A percentile compares a stretch with the other conserved stretches of the same genome.
phyloP scores from a whole-genome alignment of 306 rosid species.

The Lathyrus tuberosus region DNA sequence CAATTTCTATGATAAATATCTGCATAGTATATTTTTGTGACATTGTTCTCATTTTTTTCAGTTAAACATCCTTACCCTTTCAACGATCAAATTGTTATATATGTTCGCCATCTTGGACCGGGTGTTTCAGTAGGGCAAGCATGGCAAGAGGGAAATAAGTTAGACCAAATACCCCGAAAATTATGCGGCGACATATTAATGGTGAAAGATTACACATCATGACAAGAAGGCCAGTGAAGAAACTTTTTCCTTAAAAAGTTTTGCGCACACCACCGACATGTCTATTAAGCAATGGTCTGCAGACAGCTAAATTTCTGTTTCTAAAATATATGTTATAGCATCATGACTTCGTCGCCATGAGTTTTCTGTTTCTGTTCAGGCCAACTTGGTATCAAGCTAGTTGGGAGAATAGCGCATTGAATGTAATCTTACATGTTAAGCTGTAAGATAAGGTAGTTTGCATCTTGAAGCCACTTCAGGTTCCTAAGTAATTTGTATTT shows the following conservation, averaged over 20 bases:
- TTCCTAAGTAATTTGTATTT: neutral
- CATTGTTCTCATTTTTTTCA: conserved; percentile 46
- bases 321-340: neutral
- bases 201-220: conserved; percentile 62
- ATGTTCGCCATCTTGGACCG: conserved; percentile 70
- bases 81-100: conserved; percentile 73
- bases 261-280: neutral
- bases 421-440: too few species aligned
- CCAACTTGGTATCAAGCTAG: conserved; percentile 18
- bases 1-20: neutral
- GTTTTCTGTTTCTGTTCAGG: conserved; percentile 33
- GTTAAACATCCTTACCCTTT: conserved; percentile 80
- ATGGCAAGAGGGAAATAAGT: conserved; percentile 88
- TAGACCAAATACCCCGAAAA: conserved; percentile 77
- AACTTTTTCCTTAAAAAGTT: neutral
- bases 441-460: too few species aligned
- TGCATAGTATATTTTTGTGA: conserved; percentile 18
- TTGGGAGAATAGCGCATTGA: conserved; percentile 2
- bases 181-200: conserved; percentile 71
- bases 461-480: too few species aligned
- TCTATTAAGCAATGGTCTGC: conserved; percentile 14
- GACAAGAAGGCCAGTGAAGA: conserved; percentile 34
- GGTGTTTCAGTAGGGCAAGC: conserved; percentile 84
- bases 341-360: neutral
- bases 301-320: conserved; percentile 13